A percentile compares a stretch with the other conserved stretches of the same genome.
Conservation (phyloP, 768 basidiomycete species). For the Termitomyces sp. region DNA sequence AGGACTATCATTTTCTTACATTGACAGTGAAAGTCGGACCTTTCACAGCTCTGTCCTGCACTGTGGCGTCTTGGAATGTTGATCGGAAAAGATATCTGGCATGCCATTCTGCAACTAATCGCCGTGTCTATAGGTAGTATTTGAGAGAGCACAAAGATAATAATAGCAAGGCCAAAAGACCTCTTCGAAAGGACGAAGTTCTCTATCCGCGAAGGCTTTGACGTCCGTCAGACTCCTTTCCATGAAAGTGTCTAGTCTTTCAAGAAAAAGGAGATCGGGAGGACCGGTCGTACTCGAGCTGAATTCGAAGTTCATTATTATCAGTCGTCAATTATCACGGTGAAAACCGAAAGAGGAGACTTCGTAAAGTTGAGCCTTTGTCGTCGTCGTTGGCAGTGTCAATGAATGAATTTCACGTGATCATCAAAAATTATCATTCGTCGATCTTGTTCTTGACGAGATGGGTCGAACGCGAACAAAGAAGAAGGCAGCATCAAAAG, state of each 20-base stretch:
- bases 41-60: conserved; percentile 13
- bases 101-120: conserved; percentile 60
- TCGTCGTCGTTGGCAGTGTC: not conserved
- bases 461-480: conserved; percentile 57
- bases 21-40: conserved; percentile 13
- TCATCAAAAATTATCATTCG: conserved; percentile 16
- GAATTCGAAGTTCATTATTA: conserved; percentile 30
- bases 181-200: conserved; percentile 54
- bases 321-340: not conserved
- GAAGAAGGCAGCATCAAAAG: conserved; percentile 35
- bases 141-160: conserved; percentile 15
- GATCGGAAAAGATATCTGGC: conserved; percentile 47
- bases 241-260: conserved; percentile 60
- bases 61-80: conserved; percentile 6
- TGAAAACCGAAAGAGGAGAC: not conserved
- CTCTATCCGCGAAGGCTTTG: conserved; percentile 54
- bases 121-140: conserved; percentile 32
- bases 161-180: conserved; percentile 28
- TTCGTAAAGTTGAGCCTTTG: not conserved
- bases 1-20: conserved; percentile 9
- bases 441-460: conserved; percentile 4
- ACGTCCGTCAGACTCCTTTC: conserved; percentile 53
- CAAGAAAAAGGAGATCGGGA: conserved; percentile 51
- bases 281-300: conserved; percentile 21
- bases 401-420: conserved; percentile 21